Evolutionary conservation across 805 yeast species (phyloP), one percentile per base, ranked within the genome.

Genomic region (Diddensiella santjacobensis): DNA sequence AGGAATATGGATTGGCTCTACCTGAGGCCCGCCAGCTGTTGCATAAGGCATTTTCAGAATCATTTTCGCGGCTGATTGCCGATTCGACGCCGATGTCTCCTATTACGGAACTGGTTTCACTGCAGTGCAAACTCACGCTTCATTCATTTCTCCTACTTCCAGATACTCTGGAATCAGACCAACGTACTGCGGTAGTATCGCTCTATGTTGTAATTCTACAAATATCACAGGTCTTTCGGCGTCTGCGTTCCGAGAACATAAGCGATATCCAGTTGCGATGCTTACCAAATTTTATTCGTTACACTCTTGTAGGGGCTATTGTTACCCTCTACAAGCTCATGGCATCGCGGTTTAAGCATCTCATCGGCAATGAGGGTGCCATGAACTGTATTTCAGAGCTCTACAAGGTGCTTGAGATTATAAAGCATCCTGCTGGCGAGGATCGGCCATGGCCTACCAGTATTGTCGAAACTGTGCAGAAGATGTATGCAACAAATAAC

Each of bases 111-210:
- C 37, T 52, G 20, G 36, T 39, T 18, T 52, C 39, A 15, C 26
- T 52, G 15, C 15, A 26, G 2, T 45, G 43, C 11, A 52, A 52
- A 37, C 43, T 52, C 2, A 38, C 50, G 13, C 17, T 52, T 4
- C 53, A 52, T 33, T 52, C 53, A 4, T 52, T 52, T 29, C 24
- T 49, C 8, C 37, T 52, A 11, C 8, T 44, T 1, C 53, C 55
- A 13, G 53, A 52, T 22, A 45, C 50, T 4, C 36, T 17, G 13
- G 23, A 13, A 3, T 33, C 17, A 15, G 55, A 52, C 26, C 51
- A 43, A 31, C 20, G 37, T 11, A 44, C 42, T n/a, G 42, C 47
- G 13, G 42, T 42, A 2, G 22, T 49, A 2, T 52, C 55, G 4
- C 15, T 50, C 3, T 44, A 35, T 20, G 13, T 50, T 6, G 53